phyloP scores from a whole-genome alignment of 306 rosid genomes.

The Cajanus cajan region DNA sequence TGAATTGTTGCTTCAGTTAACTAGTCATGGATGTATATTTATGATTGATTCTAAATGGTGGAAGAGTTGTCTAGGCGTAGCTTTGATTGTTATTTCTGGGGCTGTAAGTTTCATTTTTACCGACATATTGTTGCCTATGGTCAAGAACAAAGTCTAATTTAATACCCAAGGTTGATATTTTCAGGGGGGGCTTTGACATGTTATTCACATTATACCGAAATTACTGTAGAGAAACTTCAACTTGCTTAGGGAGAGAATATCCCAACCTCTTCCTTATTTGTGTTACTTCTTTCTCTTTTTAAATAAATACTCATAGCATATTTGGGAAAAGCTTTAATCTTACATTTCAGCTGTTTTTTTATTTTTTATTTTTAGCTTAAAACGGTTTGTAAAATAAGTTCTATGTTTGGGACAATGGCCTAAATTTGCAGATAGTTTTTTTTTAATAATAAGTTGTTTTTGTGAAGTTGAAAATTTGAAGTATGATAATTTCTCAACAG shows the following conservation, averaged over 20 bases:
- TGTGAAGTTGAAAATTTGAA: no score
- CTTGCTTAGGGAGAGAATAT: neutral
- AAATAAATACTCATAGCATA: neutral
- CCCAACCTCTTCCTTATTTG: neutral
- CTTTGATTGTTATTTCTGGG: neutral
- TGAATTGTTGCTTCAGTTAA: slow-evolving; percentile 34
- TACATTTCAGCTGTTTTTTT: no score
- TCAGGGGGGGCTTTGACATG: neutral
- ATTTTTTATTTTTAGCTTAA: no score
- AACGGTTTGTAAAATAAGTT: no score
- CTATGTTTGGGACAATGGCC: no score
- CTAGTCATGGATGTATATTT: neutral
- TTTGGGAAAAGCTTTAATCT: no score
- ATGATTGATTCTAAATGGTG: neutral
- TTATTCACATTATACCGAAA: neutral
- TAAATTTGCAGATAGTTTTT: no score
- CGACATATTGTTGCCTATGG: neutral
- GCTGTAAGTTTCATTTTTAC: neutral
- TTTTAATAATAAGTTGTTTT: no score
- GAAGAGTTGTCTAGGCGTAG: neutral
- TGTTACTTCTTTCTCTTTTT: neutral
- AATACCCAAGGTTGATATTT: neutral
- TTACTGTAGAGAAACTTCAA: neutral
- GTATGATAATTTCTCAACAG: no score
- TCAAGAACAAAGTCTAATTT: neutral